These are phyloP conservation scores for Pleurotus pulmonarius DNA, from an alignment of 768 basidiomycete species.

Conservation along the genomic window DNA sequence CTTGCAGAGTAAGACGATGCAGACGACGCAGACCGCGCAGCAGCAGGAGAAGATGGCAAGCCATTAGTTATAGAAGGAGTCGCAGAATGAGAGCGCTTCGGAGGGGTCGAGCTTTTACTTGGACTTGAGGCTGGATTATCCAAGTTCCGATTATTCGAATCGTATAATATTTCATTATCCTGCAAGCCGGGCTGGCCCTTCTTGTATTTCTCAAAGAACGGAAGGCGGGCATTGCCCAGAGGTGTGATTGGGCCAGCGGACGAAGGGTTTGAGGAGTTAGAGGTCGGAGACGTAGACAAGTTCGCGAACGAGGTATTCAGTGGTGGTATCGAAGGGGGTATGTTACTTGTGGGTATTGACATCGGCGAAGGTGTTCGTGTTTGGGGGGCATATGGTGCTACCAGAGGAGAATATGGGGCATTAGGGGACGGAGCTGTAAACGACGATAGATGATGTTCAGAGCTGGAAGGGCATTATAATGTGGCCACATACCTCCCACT, in stretches of 20 bases:
- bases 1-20: conserved; percentile 6
- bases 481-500: background rate
- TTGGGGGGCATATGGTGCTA: background rate
- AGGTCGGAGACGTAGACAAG: conserved; percentile 11
- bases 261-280: conserved; percentile 19
- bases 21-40: background rate
- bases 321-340: conserved; percentile 3
- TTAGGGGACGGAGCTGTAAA: conserved; percentile 4
- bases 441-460: background rate
- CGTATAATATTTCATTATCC: conserved; percentile 4
- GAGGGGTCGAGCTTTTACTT: conserved; percentile 1
- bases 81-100: background rate
- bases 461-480: background rate
- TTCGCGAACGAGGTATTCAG: conserved; percentile 1
- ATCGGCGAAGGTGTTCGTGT: conserved; percentile 7
- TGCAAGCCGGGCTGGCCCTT: conserved; percentile 22
- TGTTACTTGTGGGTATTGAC: background rate
- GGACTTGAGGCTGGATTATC: conserved; percentile 8
- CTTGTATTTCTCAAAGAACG: conserved; percentile 58
- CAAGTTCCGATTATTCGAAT: conserved; percentile 8
- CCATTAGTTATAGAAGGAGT: background rate
- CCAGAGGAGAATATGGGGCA: background rate
- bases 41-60: background rate
- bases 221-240: conserved; percentile 29
- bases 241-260: conserved; percentile 12